Percentiles rank a stretch among this genome's conserved stretches.
Evolutionary conservation across 1,284 basidiomycete species (phyloP).

Genomic region (Ganoderma lingzhi): DNA sequence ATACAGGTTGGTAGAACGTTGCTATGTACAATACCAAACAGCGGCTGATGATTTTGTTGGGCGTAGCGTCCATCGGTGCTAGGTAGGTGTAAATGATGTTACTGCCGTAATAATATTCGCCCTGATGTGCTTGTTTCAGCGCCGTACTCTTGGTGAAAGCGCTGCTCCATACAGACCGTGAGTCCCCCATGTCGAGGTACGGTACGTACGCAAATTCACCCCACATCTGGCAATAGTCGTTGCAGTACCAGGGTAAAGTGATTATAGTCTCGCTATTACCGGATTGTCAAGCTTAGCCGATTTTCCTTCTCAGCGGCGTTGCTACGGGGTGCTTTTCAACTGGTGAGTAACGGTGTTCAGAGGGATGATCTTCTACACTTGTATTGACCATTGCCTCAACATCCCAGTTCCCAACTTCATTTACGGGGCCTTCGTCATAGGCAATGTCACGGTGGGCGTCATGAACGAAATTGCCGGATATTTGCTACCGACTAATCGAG

Average conservation of each 20-base stretch:
- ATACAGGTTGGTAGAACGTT: background rate
- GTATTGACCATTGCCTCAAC: background rate
- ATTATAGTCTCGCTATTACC: background rate
- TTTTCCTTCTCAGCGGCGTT: background rate
- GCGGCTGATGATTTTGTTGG: background rate
- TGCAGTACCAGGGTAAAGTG: background rate
- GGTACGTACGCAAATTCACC: background rate
- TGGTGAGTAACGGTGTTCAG: background rate
- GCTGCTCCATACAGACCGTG: background rate
- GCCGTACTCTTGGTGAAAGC: slow-evolving; percentile 3
- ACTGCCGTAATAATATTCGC: too few relatives aligned
- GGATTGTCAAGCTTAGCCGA: background rate
- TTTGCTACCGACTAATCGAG: background rate
- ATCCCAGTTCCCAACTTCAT: slow-evolving; percentile 5
- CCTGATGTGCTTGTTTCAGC: background rate
- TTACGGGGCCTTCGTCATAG: slow-evolving; percentile 4
- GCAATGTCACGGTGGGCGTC: background rate
- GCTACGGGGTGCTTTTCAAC: background rate
- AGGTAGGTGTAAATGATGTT: background rate
- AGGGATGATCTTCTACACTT: too few relatives aligned
- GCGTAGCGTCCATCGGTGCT: background rate
- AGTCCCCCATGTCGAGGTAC: background rate
- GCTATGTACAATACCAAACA: background rate
- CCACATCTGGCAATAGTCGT: background rate
- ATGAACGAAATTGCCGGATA: too few relatives aligned